Evolutionary conservation across 116 monocot genomes (phyloP).

Genomic region (Iris pallida): DNA sequence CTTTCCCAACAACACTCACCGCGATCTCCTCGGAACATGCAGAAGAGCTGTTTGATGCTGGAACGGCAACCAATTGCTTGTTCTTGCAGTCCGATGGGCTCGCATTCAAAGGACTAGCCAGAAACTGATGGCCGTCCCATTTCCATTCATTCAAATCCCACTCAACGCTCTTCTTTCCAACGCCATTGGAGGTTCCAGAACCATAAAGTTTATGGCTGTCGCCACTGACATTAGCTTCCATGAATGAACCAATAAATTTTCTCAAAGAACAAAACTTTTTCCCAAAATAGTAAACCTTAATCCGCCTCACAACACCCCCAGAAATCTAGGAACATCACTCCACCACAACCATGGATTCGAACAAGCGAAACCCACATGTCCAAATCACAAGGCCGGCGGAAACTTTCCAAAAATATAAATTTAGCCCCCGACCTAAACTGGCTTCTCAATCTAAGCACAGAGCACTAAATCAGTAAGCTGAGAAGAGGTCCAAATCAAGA

Average conservation of each 20-base stretch:
- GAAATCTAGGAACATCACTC: slow-evolving; percentile 47
- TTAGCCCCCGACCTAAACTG: neutral
- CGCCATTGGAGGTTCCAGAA: slow-evolving; percentile 28
- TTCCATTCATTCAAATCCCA: slow-evolving; percentile 85
- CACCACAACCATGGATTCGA: slow-evolving; percentile 37
- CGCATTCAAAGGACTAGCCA: slow-evolving; percentile 44
- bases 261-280: neutral
- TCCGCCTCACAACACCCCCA: slow-evolving; percentile 50
- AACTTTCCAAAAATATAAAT: neutral
- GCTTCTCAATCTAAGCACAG: neutral
- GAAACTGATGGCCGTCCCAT: slow-evolving; percentile 68
- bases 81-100: slow-evolving; percentile 32
- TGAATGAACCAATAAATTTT: slow-evolving; percentile 10
- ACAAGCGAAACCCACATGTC: slow-evolving; percentile 50
- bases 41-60: slow-evolving; percentile 36
- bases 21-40: slow-evolving; percentile 47
- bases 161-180: slow-evolving; percentile 42
- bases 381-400: neutral
- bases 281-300: slow-evolving; percentile 13
- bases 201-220: slow-evolving; percentile 23
- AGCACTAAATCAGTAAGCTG: neutral
- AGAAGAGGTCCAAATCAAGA: neutral
- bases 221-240: slow-evolving; percentile 50
- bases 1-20: slow-evolving; percentile 16
- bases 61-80: slow-evolving; percentile 36